Conservation (phyloP, 768 basidiomycete genomes). For the Pholiota conissans region DNA sequence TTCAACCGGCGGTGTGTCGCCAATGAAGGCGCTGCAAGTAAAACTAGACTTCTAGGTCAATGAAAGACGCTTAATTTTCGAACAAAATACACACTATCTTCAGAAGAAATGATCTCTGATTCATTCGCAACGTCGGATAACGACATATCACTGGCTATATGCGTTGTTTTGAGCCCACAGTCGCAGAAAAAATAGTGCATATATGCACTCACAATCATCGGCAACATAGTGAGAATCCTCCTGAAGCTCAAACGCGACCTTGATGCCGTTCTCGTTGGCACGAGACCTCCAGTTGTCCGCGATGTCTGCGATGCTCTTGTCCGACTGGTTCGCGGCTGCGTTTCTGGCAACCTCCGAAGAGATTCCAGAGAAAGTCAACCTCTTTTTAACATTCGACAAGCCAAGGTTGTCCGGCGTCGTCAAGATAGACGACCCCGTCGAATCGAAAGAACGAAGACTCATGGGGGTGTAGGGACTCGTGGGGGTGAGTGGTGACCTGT, state of each 20-base stretch:
- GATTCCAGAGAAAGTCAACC: slow-evolving; percentile 34
- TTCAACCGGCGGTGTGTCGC: slow-evolving; percentile 29
- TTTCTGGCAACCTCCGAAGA: slow-evolving; percentile 44
- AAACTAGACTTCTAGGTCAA: slow-evolving; percentile 4
- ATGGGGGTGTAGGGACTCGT: slow-evolving; percentile 69
- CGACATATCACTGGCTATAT: slow-evolving; percentile 53
- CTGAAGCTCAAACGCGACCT: slow-evolving; percentile 48
- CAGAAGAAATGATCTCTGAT: slow-evolving; percentile 42
- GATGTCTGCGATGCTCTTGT: slow-evolving; percentile 57
- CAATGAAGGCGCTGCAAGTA: slow-evolving; percentile 60
- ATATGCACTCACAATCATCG: slow-evolving; percentile 43
- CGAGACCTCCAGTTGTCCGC: slow-evolving; percentile 72
- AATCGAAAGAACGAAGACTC: slow-evolving; percentile 63
- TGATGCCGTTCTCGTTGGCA: slow-evolving; percentile 72
- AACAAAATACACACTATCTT: slow-evolving; percentile 41
- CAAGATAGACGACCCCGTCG: slow-evolving; percentile 51
- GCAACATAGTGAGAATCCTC: slow-evolving; percentile 50
- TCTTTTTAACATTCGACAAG: slow-evolving; percentile 39
- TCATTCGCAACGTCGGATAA: slow-evolving; percentile 50
- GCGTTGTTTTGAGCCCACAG: slow-evolving; percentile 32
- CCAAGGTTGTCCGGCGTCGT: slow-evolving; percentile 59
- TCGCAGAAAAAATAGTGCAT: slow-evolving; percentile 12
- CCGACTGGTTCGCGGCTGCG: slow-evolving; percentile 27
- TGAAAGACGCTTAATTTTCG: neutral
- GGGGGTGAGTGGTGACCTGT: slow-evolving; percentile 64